These are phyloP conservation scores for Teunomyces stri DNA, from an alignment of 805 yeast genomes.

Conservation along the genomic window DNA sequence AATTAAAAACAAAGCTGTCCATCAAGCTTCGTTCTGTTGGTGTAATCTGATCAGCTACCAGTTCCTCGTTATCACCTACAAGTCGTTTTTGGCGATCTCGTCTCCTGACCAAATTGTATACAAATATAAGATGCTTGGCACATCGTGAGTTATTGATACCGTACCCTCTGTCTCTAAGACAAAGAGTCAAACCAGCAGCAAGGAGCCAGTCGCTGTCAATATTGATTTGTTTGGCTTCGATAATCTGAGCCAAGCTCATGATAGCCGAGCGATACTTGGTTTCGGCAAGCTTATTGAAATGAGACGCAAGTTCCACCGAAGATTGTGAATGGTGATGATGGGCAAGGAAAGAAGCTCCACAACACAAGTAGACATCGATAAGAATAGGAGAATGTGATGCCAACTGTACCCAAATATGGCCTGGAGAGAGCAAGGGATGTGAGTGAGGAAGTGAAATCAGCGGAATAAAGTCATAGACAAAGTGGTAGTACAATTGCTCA, in stretches of 20 bases:
- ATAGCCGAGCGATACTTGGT: slow-evolving; percentile 9
- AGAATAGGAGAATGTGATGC: slow-evolving; percentile 60
- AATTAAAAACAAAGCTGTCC: slow-evolving; percentile 46
- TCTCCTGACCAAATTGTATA: slow-evolving; percentile 31
- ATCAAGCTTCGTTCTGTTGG: slow-evolving; percentile 36
- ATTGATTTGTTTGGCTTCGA: slow-evolving; percentile 17
- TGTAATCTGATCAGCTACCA: slow-evolving; percentile 7
- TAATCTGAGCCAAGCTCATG: slow-evolving; percentile 11
- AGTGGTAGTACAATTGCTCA: slow-evolving; percentile 11
- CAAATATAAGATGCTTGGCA: slow-evolving; percentile 32
- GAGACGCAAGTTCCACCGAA: slow-evolving; percentile 13
- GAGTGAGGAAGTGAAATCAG: slow-evolving; percentile 15
- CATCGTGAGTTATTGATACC: slow-evolving; percentile 23
- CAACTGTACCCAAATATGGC: slow-evolving; percentile 41
- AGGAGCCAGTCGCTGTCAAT: slow-evolving; percentile 40
- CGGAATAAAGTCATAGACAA: slow-evolving; percentile 12
- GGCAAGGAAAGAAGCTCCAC: slow-evolving; percentile 14
- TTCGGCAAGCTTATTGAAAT: slow-evolving; percentile 9
- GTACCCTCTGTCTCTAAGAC: slow-evolving; percentile 36
- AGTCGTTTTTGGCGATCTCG: slow-evolving; percentile 8
- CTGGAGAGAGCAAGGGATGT: slow-evolving; percentile 15
- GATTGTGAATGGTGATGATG: slow-evolving; percentile 12
- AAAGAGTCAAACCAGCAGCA: slow-evolving; percentile 37
- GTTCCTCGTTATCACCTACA: slow-evolving; percentile 6
- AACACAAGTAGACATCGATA: slow-evolving; percentile 30